Evolutionary conservation across 2,329 filamentous ascomycete species (phyloP).

Genomic region (Verticillium longisporum): DNA sequence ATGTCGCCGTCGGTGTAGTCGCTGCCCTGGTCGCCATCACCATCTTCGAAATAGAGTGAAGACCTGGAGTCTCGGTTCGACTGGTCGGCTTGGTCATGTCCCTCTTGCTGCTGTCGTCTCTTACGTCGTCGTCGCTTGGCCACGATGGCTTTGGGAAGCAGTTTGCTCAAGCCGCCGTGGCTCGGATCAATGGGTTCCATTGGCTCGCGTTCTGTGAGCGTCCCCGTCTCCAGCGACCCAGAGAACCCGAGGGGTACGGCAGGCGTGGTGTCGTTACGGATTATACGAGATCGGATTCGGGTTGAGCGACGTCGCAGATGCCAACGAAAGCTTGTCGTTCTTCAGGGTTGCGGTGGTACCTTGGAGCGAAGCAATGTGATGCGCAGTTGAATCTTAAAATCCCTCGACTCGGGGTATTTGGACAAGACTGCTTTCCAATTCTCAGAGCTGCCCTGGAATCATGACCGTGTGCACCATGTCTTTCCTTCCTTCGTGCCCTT

Average conservation of each 20-base stretch:
- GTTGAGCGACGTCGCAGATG: neutral
- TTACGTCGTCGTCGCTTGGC: conserved; percentile 37
- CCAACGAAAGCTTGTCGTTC: too few species aligned
- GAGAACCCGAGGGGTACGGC: neutral
- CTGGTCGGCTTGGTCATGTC: conserved; percentile 18
- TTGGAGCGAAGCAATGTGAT: too few species aligned
- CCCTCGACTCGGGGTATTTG: too few species aligned
- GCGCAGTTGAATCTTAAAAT: too few species aligned
- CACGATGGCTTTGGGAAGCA: conserved; percentile 45
- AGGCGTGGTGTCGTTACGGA: neutral
- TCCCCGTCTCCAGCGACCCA: neutral
- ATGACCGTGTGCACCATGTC: too few species aligned
- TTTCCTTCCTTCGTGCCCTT: too few species aligned
- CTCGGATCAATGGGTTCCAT: neutral
- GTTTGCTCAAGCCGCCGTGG: conserved; percentile 36
- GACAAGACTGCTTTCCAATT: too few species aligned
- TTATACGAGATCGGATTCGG: neutral
- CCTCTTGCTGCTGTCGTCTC: conserved; percentile 33
- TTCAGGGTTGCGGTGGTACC: too few species aligned
- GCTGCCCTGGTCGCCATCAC: neutral
- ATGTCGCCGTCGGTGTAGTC: conserved; percentile 1
- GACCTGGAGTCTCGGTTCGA: neutral
- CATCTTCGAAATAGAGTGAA: neutral
- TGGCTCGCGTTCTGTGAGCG: neutral
- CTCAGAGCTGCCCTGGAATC: neutral